These are phyloP conservation scores for Phialemonium atrogriseum DNA, from an alignment of 2,329 filamentous ascomycete species.

Conservation along the genomic window DNA sequence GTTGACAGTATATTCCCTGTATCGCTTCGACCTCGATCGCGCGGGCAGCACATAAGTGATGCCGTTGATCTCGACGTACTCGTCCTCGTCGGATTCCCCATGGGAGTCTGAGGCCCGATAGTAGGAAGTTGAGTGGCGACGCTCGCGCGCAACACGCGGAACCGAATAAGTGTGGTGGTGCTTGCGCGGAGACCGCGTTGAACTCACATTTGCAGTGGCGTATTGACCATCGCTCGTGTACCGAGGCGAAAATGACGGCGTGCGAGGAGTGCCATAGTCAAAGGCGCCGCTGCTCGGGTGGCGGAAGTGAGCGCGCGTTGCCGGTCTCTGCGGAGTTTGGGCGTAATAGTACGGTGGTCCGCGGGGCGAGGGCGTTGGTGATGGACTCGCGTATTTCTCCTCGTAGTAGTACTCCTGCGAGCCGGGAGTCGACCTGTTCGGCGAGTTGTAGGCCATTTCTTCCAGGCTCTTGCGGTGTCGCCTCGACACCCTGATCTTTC, in stretches of 20 bases:
- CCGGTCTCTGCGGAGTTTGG: constrained; percentile 42
- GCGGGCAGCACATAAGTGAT: constrained; percentile 45
- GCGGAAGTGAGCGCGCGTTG: constrained; percentile 43
- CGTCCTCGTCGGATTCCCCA: constrained; percentile 59
- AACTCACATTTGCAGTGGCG: constrained; percentile 60
- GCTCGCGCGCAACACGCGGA: constrained; percentile 37
- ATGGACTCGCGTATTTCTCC: constrained; percentile 43
- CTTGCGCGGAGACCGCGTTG: constrained; percentile 33
- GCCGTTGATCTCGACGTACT: constrained; percentile 46
- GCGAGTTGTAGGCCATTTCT: constrained; percentile 34
- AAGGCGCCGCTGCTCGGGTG: constrained; percentile 32
- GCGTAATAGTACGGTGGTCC: constrained; percentile 35
- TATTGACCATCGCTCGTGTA: constrained; percentile 56
- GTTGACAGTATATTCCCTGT: constrained; percentile 30
- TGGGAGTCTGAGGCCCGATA: constrained; percentile 49
- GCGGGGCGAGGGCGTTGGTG: constrained; percentile 49
- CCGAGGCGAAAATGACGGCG: constrained; percentile 47
- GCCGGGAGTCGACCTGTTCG: constrained; percentile 40
- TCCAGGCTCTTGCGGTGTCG: constrained; percentile 24
- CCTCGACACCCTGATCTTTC: constrained; percentile 17
- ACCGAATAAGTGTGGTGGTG: constrained; percentile 35
- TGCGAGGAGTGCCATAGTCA: constrained; percentile 25
- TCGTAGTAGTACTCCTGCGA: constrained; percentile 40
- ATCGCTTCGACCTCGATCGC: constrained; percentile 37
- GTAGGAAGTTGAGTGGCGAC: constrained; percentile 49